Percentiles rank a stretch among this genome's conserved stretches.
Evolutionary conservation across 140 eudicot species (phyloP).

Genomic region (Flaveria floridana): DNA sequence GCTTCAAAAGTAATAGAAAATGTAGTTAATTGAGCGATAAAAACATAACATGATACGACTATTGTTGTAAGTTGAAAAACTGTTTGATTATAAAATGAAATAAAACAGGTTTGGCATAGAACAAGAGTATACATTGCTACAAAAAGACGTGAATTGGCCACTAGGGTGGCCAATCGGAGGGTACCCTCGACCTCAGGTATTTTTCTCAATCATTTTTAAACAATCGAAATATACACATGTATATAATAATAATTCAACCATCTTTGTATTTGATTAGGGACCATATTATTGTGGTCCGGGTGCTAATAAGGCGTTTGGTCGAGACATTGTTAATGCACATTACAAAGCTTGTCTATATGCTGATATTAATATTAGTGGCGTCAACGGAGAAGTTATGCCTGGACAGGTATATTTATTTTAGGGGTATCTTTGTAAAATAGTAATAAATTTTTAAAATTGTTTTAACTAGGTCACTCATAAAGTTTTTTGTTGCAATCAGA

Average conservation of each 20-base stretch:
- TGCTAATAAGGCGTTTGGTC: slow-evolving; percentile 74
- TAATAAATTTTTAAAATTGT: too few relatives aligned
- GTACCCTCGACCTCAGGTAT: slow-evolving; percentile 26
- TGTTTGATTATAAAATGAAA: background rate
- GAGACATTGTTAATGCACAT: slow-evolving; percentile 72
- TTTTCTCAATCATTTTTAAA: background rate
- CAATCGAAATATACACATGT: background rate
- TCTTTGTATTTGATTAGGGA: slow-evolving; percentile 37
- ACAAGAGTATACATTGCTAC: slow-evolving; percentile 69
- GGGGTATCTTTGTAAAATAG: too few relatives aligned
- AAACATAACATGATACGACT: background rate
- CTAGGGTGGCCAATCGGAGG: slow-evolving; percentile 83
- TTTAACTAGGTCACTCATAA: too few relatives aligned
- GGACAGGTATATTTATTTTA: slow-evolving; percentile 53
- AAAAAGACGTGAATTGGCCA: slow-evolving; percentile 67
- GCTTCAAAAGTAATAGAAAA: background rate
- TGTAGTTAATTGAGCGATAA: background rate
- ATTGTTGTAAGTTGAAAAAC: too few relatives aligned
- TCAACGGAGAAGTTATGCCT: slow-evolving; percentile 84
- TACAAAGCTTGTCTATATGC: slow-evolving; percentile 76
- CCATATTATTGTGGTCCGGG: slow-evolving; percentile 75
- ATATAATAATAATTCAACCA: background rate
- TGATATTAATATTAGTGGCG: slow-evolving; percentile 65
- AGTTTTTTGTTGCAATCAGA: too few relatives aligned
- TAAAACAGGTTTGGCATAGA: slow-evolving; percentile 67